phyloP scores from a whole-genome alignment of 768 basidiomycete genomes.

The Nevesoporus exiguus region DNA sequence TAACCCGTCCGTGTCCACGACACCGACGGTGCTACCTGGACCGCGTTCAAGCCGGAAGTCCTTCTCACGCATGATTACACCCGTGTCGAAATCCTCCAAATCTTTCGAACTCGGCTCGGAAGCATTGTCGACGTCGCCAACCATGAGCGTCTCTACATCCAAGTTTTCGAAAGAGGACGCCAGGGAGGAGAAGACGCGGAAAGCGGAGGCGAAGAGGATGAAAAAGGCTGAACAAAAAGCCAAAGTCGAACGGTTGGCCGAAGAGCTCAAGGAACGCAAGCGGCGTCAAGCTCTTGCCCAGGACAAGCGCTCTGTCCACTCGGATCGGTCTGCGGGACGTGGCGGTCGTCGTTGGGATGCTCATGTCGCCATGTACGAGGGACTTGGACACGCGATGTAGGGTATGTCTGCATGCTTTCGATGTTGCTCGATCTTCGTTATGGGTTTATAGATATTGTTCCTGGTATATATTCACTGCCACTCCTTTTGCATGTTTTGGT shows the following conservation, averaged over 20 bases:
- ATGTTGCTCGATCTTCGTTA: constrained; percentile 15
- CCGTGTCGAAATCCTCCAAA: constrained; percentile 17
- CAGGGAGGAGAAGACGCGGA: constrained; percentile 42
- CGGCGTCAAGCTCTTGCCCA: constrained; percentile 28
- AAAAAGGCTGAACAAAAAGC: constrained; percentile 41
- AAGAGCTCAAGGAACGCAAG: constrained; percentile 40
- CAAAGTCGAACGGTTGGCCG: constrained; percentile 42
- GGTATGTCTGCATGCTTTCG: constrained; percentile 7
- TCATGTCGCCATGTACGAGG: constrained; percentile 32
- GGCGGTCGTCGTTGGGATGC: constrained; percentile 20
- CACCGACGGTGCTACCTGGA: background rate
- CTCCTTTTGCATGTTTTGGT: constrained; percentile 15
- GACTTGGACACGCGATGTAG: constrained; percentile 27
- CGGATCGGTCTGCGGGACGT: constrained; percentile 21
- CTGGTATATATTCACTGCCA: constrained; percentile 10
- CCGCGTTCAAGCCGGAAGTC: constrained; percentile 17
- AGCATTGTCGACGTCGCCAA: constrained; percentile 17
- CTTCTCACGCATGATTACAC: constrained; percentile 28
- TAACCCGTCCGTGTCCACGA: background rate
- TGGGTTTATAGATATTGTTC: constrained; percentile 16
- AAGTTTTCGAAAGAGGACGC: constrained; percentile 23
- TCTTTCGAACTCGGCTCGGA: constrained; percentile 5
- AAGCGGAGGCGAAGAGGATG: constrained; percentile 41
- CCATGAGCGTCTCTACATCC: constrained; percentile 7
- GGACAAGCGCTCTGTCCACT: constrained; percentile 33